Conservation (phyloP, 2,329 filamentous ascomycete species). For the Xylaria arbuscula region DNA sequence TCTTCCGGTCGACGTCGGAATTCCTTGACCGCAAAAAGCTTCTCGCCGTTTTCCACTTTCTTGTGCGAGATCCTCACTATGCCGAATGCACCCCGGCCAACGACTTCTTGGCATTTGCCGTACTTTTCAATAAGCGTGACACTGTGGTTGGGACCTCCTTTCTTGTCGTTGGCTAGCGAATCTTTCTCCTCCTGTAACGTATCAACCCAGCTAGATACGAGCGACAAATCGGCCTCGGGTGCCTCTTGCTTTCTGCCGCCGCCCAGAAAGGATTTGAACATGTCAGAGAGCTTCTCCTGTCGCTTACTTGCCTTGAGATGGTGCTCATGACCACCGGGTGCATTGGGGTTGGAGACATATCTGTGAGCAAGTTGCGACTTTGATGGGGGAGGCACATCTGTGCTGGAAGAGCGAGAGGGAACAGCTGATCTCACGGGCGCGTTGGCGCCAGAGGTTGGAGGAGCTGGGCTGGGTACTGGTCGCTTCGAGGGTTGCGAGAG, state of each 20-base stretch:
- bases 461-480: conserved; percentile 44
- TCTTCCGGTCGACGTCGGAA: conserved; percentile 95
- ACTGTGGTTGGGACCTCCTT: conserved; percentile 77
- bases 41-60: conserved; percentile 86
- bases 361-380: conserved; percentile 56
- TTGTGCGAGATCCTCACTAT: conserved; percentile 99
- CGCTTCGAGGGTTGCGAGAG: conserved; percentile 49
- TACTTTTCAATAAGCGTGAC: conserved; percentile 94
- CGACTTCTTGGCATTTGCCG: conserved; percentile 96
- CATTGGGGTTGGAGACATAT: conserved; percentile 62
- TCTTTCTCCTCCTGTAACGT: conserved; percentile 91
- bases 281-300: conserved; percentile 93
- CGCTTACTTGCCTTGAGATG: conserved; percentile 88
- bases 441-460: conserved; percentile 50
- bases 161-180: conserved; percentile 78
- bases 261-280: conserved; percentile 88
- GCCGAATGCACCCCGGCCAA: conserved; percentile 95
- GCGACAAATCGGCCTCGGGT: conserved; percentile 83
- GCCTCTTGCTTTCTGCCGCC: conserved; percentile 84
- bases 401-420: conserved; percentile 45
- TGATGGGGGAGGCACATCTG: conserved; percentile 39
- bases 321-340: conserved; percentile 82
- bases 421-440: conserved; percentile 50
- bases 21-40: conserved; percentile 97
- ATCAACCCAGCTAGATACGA: conserved; percentile 97